phyloP scores from a whole-genome alignment of 805 yeast species.

The Kazachstania taianensis region DNA sequence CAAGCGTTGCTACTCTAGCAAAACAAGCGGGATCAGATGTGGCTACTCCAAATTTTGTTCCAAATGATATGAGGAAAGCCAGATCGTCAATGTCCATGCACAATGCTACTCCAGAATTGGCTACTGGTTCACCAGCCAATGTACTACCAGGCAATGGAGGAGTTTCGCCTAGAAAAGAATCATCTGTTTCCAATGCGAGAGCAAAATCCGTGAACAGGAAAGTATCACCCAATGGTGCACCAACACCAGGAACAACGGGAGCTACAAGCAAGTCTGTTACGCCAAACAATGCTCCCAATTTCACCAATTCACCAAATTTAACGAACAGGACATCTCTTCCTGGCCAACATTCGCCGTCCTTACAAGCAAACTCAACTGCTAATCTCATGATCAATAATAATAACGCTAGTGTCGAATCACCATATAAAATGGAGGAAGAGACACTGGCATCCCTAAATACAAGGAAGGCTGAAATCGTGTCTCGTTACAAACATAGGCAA shows the following conservation, averaged over 20 bases:
- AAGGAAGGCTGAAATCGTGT: slow-evolving; percentile 25
- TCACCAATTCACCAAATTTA: slow-evolving; percentile 9
- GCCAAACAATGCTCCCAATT: slow-evolving; percentile 11
- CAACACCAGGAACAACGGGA: slow-evolving; percentile 4
- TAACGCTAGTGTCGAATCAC: slow-evolving; percentile 13
- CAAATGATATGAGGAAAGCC: too few species aligned
- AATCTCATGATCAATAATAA: too few species aligned
- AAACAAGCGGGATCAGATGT: too few species aligned
- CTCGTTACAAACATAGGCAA: slow-evolving; percentile 28
- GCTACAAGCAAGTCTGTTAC: slow-evolving; percentile 16
- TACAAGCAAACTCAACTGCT: slow-evolving; percentile 8
- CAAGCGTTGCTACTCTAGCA: too few species aligned
- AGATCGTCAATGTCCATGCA: too few species aligned
- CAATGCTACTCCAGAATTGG: background rate
- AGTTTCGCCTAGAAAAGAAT: slow-evolving; percentile 7
- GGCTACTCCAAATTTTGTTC: background rate
- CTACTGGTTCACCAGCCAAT: background rate
- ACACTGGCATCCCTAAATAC: slow-evolving; percentile 20
- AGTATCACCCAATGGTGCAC: too few species aligned
- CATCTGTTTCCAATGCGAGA: background rate
- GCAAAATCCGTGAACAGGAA: slow-evolving; percentile 8
- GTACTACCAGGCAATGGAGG: background rate
- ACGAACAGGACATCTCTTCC: slow-evolving; percentile 2
- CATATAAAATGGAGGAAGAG: slow-evolving; percentile 26
- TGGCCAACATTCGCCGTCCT: slow-evolving; percentile 15